Evolutionary conservation across 2,329 filamentous ascomycete species (phyloP).

Genomic region (Sporothrix pallida): DNA sequence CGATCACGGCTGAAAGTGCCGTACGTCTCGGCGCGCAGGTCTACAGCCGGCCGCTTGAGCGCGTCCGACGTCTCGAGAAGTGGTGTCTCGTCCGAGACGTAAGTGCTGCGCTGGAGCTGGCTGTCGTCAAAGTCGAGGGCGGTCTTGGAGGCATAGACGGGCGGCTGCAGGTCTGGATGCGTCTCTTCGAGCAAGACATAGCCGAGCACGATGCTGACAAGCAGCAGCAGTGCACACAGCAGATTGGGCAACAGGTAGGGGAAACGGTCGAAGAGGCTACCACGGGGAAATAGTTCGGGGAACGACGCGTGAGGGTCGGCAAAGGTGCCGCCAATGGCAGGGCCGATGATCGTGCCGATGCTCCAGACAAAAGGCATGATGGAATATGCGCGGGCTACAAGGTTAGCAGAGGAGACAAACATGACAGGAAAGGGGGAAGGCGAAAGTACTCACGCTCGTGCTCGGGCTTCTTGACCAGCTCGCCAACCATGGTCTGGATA

Average conservation of each 20-base stretch:
- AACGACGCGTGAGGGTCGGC: slow-evolving; percentile 78
- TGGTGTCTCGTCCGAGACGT: slow-evolving; percentile 70
- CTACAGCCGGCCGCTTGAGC: slow-evolving; percentile 72
- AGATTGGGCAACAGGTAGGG: slow-evolving; percentile 91
- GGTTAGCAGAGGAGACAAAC: slow-evolving; percentile 35
- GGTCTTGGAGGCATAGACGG: not conserved
- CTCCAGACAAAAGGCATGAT: slow-evolving; percentile 96
- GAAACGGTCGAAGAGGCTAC: slow-evolving; percentile 74
- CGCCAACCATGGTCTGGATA: slow-evolving; percentile 91
- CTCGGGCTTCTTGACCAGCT: slow-evolving; percentile 80
- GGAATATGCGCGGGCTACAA: slow-evolving; percentile 77
- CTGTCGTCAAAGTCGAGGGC: slow-evolving; percentile 2
- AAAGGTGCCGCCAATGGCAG: slow-evolving; percentile 85
- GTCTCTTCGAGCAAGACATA: slow-evolving; percentile 86
- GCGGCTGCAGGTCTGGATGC: slow-evolving; percentile 77
- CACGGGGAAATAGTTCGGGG: slow-evolving; percentile 69
- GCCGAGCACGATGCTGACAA: slow-evolving; percentile 80
- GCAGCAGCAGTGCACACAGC: slow-evolving; percentile 76
- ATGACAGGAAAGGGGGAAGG: not conserved
- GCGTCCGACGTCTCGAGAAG: slow-evolving; percentile 77
- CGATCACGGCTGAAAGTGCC: slow-evolving; percentile 63
- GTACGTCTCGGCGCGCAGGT: slow-evolving; percentile 79
- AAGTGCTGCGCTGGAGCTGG: slow-evolving; percentile 56
- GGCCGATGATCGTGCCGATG: slow-evolving; percentile 86
- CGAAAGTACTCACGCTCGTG: slow-evolving; percentile 74